Conservation (phyloP, 2,329 filamentous ascomycete genomes). For the Xylariaceae sp. region DNA sequence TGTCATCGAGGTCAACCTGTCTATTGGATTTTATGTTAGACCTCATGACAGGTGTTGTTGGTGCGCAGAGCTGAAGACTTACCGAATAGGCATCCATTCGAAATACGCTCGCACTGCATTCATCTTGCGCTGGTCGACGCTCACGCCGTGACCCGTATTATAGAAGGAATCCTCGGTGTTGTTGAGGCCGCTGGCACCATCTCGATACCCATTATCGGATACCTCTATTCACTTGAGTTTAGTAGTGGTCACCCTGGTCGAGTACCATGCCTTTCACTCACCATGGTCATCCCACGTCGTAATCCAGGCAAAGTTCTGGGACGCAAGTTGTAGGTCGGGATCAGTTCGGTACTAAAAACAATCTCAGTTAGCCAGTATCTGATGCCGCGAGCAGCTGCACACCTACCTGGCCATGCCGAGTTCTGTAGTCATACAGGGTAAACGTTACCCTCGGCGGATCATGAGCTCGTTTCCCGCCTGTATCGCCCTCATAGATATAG, state of each 20-base stretch:
- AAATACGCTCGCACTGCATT: constrained; percentile 68
- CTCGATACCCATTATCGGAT: constrained; percentile 60
- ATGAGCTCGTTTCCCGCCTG: constrained; percentile 28
- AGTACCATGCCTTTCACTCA: constrained; percentile 1
- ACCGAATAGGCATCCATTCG: constrained; percentile 58
- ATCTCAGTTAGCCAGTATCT: not conserved
- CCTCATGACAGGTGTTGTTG: constrained; percentile 17
- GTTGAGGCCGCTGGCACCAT: constrained; percentile 55
- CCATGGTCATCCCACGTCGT: constrained; percentile 42
- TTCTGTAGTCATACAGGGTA: constrained; percentile 40
- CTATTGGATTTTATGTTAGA: constrained; percentile 32
- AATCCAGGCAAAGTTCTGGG: constrained; percentile 42
- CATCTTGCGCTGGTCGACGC: constrained; percentile 67
- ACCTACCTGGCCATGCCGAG: constrained; percentile 35
- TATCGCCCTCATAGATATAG: constrained; percentile 60
- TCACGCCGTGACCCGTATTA: constrained; percentile 49
- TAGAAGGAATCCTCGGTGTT: constrained; percentile 64
- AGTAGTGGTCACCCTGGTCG: not conserved
- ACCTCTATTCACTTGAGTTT: constrained; percentile 39
- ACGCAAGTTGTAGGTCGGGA: constrained; percentile 37
- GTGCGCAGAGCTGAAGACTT: constrained; percentile 9
- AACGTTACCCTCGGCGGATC: constrained; percentile 28
- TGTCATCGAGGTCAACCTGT: constrained; percentile 64
- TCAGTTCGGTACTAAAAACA: constrained; percentile 37
- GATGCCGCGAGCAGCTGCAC: not conserved